phyloP scores from a whole-genome alignment of 202 grass and related monocot species.

The Musa balbisiana region DNA sequence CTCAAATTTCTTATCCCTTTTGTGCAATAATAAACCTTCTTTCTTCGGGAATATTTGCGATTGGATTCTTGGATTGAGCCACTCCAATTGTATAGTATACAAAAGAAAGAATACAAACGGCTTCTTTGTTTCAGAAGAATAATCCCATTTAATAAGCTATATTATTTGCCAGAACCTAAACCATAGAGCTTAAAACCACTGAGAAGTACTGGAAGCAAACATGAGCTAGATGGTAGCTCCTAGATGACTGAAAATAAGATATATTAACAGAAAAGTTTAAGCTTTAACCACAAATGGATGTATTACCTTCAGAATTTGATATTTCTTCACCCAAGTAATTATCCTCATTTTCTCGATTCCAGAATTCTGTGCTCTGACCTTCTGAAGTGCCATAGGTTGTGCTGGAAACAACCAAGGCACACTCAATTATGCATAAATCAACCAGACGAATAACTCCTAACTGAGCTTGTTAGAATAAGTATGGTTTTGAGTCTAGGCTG shows the following conservation, averaged over 20 bases:
- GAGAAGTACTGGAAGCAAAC: background rate
- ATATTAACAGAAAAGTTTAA: slow-evolving; percentile 3
- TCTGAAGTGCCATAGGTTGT: slow-evolving; percentile 36
- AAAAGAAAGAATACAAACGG: background rate
- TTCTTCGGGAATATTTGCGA: background rate
- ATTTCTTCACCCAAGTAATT: slow-evolving; percentile 66
- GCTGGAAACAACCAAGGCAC: slow-evolving; percentile 29
- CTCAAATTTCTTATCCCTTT: background rate
- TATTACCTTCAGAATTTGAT: slow-evolving; percentile 84
- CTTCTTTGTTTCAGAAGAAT: background rate
- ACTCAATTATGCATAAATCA: background rate
- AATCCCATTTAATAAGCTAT: background rate
- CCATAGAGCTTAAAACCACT: background rate
- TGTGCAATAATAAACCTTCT: background rate
- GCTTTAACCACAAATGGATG: slow-evolving; percentile 16
- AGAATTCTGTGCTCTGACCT: slow-evolving; percentile 62
- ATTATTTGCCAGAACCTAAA: background rate
- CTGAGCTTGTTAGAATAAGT: background rate
- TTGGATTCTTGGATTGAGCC: background rate
- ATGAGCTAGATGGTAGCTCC: background rate
- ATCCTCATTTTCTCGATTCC: slow-evolving; percentile 72
- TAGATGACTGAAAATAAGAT: background rate
- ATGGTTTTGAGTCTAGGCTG: background rate
- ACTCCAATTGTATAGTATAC: background rate
- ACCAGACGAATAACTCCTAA: background rate